These are phyloP conservation scores for Quercus suber DNA, from an alignment of 306 rosid species.

Conservation along the genomic window DNA sequence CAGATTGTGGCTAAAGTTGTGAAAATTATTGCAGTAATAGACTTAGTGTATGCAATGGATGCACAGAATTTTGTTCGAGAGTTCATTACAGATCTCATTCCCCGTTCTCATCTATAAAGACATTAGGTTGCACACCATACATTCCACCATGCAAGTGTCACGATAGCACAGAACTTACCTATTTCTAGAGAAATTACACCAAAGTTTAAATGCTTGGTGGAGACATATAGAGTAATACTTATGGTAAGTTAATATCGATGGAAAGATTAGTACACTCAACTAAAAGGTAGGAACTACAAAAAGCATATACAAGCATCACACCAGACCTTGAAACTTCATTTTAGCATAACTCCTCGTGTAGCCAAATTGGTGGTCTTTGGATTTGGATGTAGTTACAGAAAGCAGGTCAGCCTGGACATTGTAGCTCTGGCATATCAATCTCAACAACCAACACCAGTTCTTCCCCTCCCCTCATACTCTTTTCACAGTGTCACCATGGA, in stretches of 20 bases:
- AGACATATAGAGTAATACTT: no score
- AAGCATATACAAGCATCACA: conserved; percentile 15
- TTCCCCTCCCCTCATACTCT: conserved; percentile 47
- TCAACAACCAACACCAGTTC: neutral
- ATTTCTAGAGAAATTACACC: no score
- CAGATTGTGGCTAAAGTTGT: no score
- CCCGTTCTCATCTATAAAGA: no score
- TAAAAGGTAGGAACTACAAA: neutral
- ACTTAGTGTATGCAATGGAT: no score
- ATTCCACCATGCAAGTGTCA: no score
- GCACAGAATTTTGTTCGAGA: no score
- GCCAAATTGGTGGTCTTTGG: neutral
- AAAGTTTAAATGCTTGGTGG: no score
- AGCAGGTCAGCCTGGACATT: neutral
- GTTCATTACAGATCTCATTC: no score
- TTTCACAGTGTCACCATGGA: conserved; percentile 72
- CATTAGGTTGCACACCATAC: no score
- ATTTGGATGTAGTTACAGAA: neutral
- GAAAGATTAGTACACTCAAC: neutral
- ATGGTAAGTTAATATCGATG: neutral
- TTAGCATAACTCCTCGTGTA: neutral
- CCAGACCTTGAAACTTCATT: neutral
- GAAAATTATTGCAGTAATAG: no score
- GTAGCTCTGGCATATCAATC: neutral
- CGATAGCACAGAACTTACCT: no score